These are phyloP conservation scores for Venturia effusa DNA, from an alignment of 2,329 filamentous ascomycete species.

Conservation along the genomic window DNA sequence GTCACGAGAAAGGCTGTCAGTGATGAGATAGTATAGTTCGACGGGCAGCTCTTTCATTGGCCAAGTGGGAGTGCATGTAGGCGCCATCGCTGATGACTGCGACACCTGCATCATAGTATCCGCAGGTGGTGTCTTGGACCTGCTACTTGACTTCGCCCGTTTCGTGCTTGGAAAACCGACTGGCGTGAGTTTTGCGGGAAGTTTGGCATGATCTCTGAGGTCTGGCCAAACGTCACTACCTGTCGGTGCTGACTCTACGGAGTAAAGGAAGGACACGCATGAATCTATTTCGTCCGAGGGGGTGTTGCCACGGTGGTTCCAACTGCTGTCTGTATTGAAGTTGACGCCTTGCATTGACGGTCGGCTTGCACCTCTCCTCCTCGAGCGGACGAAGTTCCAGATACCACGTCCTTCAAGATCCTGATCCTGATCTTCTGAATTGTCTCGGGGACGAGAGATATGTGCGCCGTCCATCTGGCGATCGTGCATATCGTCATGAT, in stretches of 20 bases:
- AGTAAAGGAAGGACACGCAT: constrained; percentile 1
- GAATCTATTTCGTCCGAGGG: not conserved
- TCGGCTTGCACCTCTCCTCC: not conserved
- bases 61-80: not conserved
- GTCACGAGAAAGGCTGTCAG: constrained; percentile 42
- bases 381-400: not conserved
- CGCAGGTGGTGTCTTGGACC: not conserved
- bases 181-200: constrained; percentile 12
- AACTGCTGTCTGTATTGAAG: not conserved
- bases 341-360: not conserved
- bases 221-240: constrained; percentile 26
- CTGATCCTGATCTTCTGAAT: not conserved
- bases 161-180: not conserved
- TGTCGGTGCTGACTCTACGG: constrained; percentile 1
- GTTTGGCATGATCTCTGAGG: constrained; percentile 19
- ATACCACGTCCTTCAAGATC: not conserved
- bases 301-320: not conserved
- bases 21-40: constrained; percentile 52
- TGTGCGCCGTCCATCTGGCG: not conserved
- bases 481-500: not conserved
- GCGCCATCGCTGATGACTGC: not conserved
- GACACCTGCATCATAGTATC: not conserved
- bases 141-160: not conserved
- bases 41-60: constrained; percentile 35
- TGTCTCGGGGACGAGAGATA: not conserved